These are phyloP conservation scores for Ustilago bromivora DNA, from an alignment of 1,284 basidiomycete genomes.

Conservation along the genomic window DNA sequence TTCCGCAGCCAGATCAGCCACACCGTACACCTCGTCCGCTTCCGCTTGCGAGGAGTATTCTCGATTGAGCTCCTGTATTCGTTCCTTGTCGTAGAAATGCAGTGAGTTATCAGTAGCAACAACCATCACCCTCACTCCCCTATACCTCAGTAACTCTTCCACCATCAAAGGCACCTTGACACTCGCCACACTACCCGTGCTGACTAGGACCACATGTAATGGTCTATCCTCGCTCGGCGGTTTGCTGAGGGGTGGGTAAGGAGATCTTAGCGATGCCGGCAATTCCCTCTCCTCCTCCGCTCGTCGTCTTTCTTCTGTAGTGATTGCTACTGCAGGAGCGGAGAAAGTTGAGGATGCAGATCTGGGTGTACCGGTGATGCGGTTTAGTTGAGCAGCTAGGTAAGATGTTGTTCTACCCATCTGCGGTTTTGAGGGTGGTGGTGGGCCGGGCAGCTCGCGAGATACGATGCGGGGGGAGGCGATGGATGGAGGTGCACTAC, in stretches of 20 bases:
- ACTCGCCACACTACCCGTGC: constrained; percentile 92
- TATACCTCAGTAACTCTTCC: constrained; percentile 77
- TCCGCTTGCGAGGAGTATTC: not conserved
- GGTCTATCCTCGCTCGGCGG: constrained; percentile 55
- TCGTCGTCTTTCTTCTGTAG: not conserved
- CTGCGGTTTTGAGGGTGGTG: constrained; percentile 23
- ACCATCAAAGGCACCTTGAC: constrained; percentile 93
- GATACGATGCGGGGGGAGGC: constrained; percentile 15
- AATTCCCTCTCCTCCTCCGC: constrained; percentile 10
- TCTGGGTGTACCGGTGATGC: constrained; percentile 5
- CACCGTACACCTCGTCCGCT: constrained; percentile 4
- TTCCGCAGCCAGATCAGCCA: constrained; percentile 44
- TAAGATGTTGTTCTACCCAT: constrained; percentile 1
- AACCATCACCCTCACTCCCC: constrained; percentile 83
- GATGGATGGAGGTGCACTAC: not conserved
- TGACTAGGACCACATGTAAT: constrained; percentile 81
- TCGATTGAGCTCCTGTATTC: constrained; percentile 69
- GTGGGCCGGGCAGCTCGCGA: constrained; percentile 34
- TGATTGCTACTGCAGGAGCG: not conserved
- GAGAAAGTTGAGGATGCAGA: not conserved
- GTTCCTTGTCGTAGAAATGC: constrained; percentile 78
- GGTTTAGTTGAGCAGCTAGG: constrained; percentile 12
- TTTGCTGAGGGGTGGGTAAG: constrained; percentile 41
- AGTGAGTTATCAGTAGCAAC: constrained; percentile 83
- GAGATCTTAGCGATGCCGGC: constrained; percentile 59